phyloP scores from a whole-genome alignment of 345 rosid genomes.

The Eucalyptus coolabah region DNA sequence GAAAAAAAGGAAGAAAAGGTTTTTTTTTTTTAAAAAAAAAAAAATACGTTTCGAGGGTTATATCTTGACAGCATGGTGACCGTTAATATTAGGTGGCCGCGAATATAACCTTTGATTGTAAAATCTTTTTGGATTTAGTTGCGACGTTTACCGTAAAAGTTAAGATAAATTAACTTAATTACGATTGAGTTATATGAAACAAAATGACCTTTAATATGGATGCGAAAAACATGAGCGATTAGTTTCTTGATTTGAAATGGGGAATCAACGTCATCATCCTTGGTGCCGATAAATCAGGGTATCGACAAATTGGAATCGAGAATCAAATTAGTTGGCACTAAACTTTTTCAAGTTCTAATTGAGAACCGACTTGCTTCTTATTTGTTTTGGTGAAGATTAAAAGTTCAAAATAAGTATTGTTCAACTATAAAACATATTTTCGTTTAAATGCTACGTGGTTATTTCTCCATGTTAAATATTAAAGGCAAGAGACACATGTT shows the following conservation, averaged over 20 bases:
- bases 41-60: background rate
- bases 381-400: background rate
- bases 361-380: accelerated
- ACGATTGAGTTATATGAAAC: background rate
- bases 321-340: background rate
- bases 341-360: background rate
- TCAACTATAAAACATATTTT: background rate
- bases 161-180: background rate
- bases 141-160: accelerated
- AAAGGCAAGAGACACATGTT: background rate
- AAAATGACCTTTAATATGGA: too few relatives aligned
- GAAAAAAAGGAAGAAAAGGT: too few relatives aligned
- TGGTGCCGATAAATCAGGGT: accelerated
- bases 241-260: background rate
- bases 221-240: too few relatives aligned
- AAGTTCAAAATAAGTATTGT: background rate
- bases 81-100: accelerated
- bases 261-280: background rate
- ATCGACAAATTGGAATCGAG: accelerated
- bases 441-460: accelerated
- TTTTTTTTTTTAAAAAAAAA: too few relatives aligned
- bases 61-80: background rate
- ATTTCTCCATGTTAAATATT: background rate
- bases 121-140: accelerated
- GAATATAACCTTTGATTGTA: background rate